phyloP scores from a whole-genome alignment of 768 basidiomycete genomes.

The Rhizopogon roseolus region DNA sequence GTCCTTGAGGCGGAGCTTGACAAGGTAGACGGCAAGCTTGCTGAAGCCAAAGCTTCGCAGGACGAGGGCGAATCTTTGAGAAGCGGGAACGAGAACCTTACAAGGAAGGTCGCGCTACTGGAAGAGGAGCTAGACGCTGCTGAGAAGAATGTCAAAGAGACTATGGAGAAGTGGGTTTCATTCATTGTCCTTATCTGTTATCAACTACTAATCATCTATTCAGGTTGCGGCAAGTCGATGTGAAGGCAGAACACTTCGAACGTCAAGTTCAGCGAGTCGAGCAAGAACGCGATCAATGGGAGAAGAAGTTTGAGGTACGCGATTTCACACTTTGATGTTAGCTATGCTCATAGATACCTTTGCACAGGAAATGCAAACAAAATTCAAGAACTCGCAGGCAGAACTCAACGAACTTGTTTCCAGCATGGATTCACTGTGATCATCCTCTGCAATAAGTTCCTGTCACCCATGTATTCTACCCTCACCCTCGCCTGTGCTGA shows the following conservation, averaged over 20 bases:
- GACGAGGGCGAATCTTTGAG: slow-evolving; percentile 69
- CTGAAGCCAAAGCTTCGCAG: slow-evolving; percentile 56
- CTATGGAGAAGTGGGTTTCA: slow-evolving; percentile 83
- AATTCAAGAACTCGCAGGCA: slow-evolving; percentile 67
- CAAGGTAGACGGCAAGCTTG: slow-evolving; percentile 61
- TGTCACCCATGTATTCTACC: background rate
- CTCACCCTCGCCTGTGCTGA: background rate
- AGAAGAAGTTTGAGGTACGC: slow-evolving; percentile 88
- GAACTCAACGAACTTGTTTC: slow-evolving; percentile 83
- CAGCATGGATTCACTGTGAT: slow-evolving; percentile 69
- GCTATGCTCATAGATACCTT: slow-evolving; percentile 2
- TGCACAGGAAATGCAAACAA: slow-evolving; percentile 60
- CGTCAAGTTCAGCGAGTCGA: slow-evolving; percentile 82
- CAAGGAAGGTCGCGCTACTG: slow-evolving; percentile 82
- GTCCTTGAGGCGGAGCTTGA: slow-evolving; percentile 65
- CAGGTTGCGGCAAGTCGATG: slow-evolving; percentile 93
- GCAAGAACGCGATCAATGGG: slow-evolving; percentile 89
- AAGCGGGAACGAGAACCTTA: slow-evolving; percentile 66
- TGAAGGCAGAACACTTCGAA: slow-evolving; percentile 99
- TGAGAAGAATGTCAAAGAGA: slow-evolving; percentile 96
- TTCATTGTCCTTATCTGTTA: slow-evolving; percentile 5
- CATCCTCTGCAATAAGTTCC: background rate
- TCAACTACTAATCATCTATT: slow-evolving; percentile 13
- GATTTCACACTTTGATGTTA: background rate
- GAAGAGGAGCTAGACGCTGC: slow-evolving; percentile 95